A percentile compares a stretch with the other conserved stretches of the same genome.
These are phyloP conservation scores for Lachnellula cervina DNA, from an alignment of 2,329 filamentous ascomycete genomes.

Conservation along the genomic window DNA sequence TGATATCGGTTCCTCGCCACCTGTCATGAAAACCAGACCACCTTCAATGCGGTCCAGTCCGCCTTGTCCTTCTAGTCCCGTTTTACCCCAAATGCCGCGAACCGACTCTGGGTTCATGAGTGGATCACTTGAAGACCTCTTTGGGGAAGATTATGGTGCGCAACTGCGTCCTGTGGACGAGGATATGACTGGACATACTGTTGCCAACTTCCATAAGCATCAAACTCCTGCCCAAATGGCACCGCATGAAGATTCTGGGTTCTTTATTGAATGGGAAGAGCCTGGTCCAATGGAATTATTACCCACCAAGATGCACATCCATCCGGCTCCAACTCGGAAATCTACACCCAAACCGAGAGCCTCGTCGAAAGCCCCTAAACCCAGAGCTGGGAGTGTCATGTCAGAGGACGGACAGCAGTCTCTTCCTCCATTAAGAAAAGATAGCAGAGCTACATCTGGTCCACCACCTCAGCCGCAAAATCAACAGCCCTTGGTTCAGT, in stretches of 20 bases:
- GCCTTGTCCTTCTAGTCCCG: slow-evolving; percentile 58
- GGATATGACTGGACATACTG: slow-evolving; percentile 32
- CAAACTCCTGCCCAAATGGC: slow-evolving; percentile 10
- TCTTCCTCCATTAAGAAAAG: slow-evolving; percentile 20
- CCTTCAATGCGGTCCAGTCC: slow-evolving; percentile 75
- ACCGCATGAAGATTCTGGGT: slow-evolving; percentile 20
- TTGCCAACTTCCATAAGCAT: slow-evolving; percentile 29
- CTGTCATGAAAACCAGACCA: slow-evolving; percentile 60
- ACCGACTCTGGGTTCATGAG: slow-evolving; percentile 82
- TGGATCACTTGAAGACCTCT: slow-evolving; percentile 54
- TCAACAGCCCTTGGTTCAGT: not conserved
- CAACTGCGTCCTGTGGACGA: slow-evolving; percentile 32
- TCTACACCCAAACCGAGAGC: slow-evolving; percentile 32
- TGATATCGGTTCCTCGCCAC: slow-evolving; percentile 86
- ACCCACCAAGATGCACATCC: slow-evolving; percentile 32
- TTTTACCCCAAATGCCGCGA: slow-evolving; percentile 51
- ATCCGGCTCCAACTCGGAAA: slow-evolving; percentile 11
- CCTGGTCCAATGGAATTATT: slow-evolving; percentile 40
- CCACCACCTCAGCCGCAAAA: not conserved
- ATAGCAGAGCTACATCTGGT: slow-evolving; percentile 10
- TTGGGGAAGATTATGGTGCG: slow-evolving; percentile 53
- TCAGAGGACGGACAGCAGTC: slow-evolving; percentile 28
- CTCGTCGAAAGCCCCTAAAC: slow-evolving; percentile 22
- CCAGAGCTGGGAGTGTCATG: slow-evolving; percentile 22
- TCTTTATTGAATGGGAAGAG: slow-evolving; percentile 32